Evolutionary conservation across 2,329 filamentous ascomycete species (phyloP).

Genomic region (Colletotrichum simmondsii): DNA sequence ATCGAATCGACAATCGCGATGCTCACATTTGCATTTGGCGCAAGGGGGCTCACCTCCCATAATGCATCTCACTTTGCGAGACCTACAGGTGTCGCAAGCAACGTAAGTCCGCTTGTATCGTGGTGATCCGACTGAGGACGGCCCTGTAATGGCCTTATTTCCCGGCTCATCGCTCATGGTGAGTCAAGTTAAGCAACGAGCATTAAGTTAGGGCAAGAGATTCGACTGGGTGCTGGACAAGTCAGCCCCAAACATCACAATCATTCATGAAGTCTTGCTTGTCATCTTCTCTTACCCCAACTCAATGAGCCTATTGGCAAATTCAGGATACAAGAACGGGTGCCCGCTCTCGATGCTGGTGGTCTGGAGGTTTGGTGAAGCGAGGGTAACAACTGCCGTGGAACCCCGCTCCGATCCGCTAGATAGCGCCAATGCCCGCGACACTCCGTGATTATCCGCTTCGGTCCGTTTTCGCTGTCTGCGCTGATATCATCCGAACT

Average conservation of each 20-base stretch:
- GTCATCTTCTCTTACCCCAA: neutral
- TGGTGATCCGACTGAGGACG: neutral
- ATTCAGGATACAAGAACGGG: neutral
- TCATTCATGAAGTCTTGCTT: neutral
- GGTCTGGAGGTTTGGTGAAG: neutral
- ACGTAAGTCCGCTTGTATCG: constrained; percentile 26
- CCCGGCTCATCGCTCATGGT: neutral
- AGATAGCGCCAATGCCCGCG: neutral
- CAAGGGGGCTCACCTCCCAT: constrained; percentile 32
- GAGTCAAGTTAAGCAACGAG: neutral
- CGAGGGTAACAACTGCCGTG: neutral
- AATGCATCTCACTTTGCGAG: constrained; percentile 31
- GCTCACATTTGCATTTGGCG: constrained; percentile 31
- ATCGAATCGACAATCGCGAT: constrained; percentile 31
- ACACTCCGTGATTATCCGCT: neutral
- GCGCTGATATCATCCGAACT: neutral
- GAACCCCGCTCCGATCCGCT: neutral
- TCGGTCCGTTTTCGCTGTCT: neutral
- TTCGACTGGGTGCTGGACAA: neutral
- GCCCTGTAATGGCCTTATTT: neutral
- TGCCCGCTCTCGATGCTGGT: neutral
- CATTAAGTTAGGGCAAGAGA: neutral
- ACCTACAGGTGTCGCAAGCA: constrained; percentile 30
- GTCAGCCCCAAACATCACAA: neutral
- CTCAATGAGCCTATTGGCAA: neutral